Evolutionary conservation across 306 rosid species (phyloP).

Genomic region (Cicer cuneatum): DNA sequence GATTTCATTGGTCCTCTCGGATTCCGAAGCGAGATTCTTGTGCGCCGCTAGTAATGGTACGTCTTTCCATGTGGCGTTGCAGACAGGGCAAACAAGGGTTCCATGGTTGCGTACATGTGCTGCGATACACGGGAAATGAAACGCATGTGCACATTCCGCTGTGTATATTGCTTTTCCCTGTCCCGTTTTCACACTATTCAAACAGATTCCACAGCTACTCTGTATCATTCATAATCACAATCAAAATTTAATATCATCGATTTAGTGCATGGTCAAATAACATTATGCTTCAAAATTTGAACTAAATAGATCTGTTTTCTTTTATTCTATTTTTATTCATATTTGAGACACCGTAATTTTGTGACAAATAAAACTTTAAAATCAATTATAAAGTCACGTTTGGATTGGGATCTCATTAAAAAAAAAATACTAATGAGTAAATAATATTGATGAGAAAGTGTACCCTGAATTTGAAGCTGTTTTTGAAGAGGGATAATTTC

Average conservation of each 20-base stretch:
- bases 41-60: slow-evolving; percentile 80
- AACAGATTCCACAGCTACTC: slow-evolving; percentile 96
- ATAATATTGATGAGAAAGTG: not conserved
- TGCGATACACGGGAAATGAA: slow-evolving; percentile 93
- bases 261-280: too few species aligned
- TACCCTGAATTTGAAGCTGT: slow-evolving; percentile 96
- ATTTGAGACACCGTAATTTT: too few species aligned
- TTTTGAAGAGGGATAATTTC: slow-evolving; percentile 84
- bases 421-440: not conserved
- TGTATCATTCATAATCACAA: slow-evolving; percentile 39
- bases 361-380: too few species aligned
- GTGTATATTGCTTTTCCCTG: slow-evolving; percentile 98
- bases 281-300: too few species aligned
- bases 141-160: slow-evolving; percentile 90
- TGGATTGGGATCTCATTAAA: not conserved
- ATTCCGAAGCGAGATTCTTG: slow-evolving; percentile 49
- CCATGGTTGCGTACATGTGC: slow-evolving; percentile 69
- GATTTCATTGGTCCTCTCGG: not conserved
- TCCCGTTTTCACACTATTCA: slow-evolving; percentile 88
- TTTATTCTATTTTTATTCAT: too few species aligned
- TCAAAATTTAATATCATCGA: not conserved
- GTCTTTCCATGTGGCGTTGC: slow-evolving; percentile 85
- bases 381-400: too few species aligned
- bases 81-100: slow-evolving; percentile 82
- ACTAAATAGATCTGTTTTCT: too few species aligned